Base-by-base conservation (phyloP, 73 alveolate genomes). In the Durusdinium trenchii region DNA sequence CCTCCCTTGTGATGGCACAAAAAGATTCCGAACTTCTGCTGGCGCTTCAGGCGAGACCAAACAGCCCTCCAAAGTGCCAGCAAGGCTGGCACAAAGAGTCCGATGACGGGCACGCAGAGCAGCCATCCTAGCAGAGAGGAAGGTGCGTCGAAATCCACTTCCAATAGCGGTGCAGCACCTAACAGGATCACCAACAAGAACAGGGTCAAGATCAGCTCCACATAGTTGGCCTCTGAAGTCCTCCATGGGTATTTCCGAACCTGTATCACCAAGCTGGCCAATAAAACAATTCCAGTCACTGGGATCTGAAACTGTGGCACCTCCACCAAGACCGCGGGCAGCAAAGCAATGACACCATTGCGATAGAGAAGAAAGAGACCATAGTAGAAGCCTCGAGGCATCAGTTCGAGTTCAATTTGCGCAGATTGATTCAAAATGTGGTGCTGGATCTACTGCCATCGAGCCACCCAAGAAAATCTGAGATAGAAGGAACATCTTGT, bases 171-270 rank as follows among this genome's bases (percentile, higher is more conserved):
- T 18, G 95, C 95, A 3, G 95, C 95, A 9, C 83, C 95, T 47
- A 60, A 14, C n/a, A 86, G 45, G 51, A 86, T 45, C 95, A 86
- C 90, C 47, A 86, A 35, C 95, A 86, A 60, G 51, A 86, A 46
- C 47, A 54, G 60, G 42, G 95, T 86, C 32, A 86, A 62, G 3
- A 86, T 45, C n/a, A 86, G n/a, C 45, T 86, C 95, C 43, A 86
- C 51, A n/a, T 86, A 38, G 85, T 89, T 89, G 54, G 96, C 96
- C 28, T 61, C 50, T 28, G 36, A 16, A 4, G 83, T 89, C 1
- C 96, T 84, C 96, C 96, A 89, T 45, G 96, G 96, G 75, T 62
- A 89, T 42, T 71, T 89, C 40, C 96, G 84, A 18, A 51, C 38
- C 40, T 89, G 96, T 69, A 89, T n/a, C 32, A 85, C 96, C 54